Evolutionary conservation across 345 rosid species (phyloP).

Genomic region (Murraya paniculata): DNA sequence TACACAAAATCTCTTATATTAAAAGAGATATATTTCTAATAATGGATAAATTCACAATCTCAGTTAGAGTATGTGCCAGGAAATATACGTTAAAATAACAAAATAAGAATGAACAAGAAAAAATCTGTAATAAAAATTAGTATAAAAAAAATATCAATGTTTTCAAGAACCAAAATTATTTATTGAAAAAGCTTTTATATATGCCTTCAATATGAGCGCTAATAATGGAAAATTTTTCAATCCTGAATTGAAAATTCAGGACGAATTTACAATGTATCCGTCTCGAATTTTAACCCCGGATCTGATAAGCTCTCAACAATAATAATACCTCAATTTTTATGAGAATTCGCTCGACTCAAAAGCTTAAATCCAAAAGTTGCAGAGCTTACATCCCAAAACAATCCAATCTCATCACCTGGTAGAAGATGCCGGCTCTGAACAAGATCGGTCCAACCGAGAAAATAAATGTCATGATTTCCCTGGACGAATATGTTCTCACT

Average conservation of each 20-base stretch:
- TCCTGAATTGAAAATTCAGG: too few relatives aligned
- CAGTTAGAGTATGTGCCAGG: too few relatives aligned
- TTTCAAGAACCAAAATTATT: not conserved
- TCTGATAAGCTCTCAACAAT: too few relatives aligned
- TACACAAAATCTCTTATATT: too few relatives aligned
- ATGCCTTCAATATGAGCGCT: not conserved
- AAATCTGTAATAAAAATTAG: not conserved
- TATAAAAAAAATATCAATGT: not conserved
- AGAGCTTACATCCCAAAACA: slow-evolving; percentile 34
- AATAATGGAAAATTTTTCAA: too few relatives aligned
- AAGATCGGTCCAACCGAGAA: slow-evolving; percentile 29
- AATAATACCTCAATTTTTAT: not conserved
- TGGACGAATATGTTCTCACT: slow-evolving; percentile 29
- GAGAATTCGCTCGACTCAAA: slow-evolving; percentile 1
- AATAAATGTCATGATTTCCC: slow-evolving; percentile 13
- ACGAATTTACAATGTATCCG: too few relatives aligned
- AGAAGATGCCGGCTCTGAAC: slow-evolving; percentile 12
- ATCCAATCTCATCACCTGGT: slow-evolving; percentile 32
- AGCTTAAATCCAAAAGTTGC: slow-evolving; percentile 28
- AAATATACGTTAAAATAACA: too few relatives aligned
- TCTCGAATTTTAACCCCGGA: too few relatives aligned
- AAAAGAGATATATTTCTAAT: too few relatives aligned
- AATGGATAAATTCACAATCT: too few relatives aligned
- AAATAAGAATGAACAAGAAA: too few relatives aligned
- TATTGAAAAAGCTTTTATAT: not conserved